Evolutionary conservation across 2,329 filamentous ascomycete species (phyloP).

Genomic region (Dothiorella sarmentorum): DNA sequence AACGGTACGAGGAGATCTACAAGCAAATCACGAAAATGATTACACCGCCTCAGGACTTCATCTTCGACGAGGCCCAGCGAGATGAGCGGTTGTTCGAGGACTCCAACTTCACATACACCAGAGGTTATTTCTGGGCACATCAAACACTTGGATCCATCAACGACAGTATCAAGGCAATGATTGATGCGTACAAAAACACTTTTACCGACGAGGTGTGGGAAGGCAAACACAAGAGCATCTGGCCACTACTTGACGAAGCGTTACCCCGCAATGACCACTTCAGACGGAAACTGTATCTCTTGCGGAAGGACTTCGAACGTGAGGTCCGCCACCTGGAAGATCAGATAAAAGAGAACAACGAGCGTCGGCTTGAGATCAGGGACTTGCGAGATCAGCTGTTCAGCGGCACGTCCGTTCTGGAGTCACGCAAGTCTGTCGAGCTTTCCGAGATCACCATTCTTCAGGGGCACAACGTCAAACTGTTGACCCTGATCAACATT

Average conservation of each 20-base stretch:
- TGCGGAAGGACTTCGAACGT: constrained; percentile 50
- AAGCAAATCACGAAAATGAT: constrained; percentile 57
- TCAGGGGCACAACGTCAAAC: constrained; percentile 61
- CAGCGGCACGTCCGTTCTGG: constrained; percentile 60
- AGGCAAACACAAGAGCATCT: constrained; percentile 53
- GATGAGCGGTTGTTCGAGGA: constrained; percentile 62
- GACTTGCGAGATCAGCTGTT: constrained; percentile 61
- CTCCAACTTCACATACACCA: constrained; percentile 57
- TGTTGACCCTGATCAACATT: constrained; percentile 58
- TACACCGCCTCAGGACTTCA: constrained; percentile 57
- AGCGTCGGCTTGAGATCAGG: constrained; percentile 53
- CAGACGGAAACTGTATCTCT: constrained; percentile 45
- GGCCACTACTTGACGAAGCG: constrained; percentile 51
- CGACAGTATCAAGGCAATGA: constrained; percentile 57
- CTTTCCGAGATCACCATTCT: constrained; percentile 49
- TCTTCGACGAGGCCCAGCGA: constrained; percentile 55
- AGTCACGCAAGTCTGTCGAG: constrained; percentile 59
- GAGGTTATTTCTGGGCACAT: constrained; percentile 61
- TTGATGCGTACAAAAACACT: constrained; percentile 54
- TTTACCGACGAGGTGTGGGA: constrained; percentile 60
- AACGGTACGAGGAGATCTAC: constrained; percentile 56
- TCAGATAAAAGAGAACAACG: constrained; percentile 52
- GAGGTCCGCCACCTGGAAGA: constrained; percentile 50
- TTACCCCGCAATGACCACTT: constrained; percentile 48
- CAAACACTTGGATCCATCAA: constrained; percentile 60